These are phyloP conservation scores for Metschnikowia continentalis DNA, from an alignment of 805 yeast species.

Conservation along the genomic window DNA sequence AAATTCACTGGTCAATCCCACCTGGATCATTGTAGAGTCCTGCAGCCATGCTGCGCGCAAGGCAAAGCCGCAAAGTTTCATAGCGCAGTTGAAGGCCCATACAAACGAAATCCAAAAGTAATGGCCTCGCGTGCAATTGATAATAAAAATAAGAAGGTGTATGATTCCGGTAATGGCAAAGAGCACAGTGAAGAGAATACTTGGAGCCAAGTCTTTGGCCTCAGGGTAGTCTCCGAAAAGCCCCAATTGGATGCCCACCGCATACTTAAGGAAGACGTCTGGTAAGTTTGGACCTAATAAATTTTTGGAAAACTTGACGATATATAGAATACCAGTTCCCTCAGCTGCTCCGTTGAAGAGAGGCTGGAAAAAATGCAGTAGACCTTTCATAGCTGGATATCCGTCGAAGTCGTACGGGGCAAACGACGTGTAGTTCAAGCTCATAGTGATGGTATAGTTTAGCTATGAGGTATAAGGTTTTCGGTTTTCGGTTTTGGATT, in stretches of 20 bases:
- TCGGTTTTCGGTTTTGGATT: too few relatives aligned
- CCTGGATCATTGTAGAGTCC: conserved; percentile 12
- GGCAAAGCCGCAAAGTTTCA: conserved; percentile 16
- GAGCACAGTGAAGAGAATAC: conserved; percentile 15
- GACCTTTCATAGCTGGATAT: conserved; percentile 17
- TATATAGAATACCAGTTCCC: conserved; percentile 15
- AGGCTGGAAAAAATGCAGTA: conserved; percentile 11
- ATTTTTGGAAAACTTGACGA: conserved; percentile 8
- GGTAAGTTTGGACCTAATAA: conserved; percentile 13
- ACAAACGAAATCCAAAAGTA: conserved; percentile 19
- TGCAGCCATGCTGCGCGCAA: conserved; percentile 17
- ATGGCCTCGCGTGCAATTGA: conserved; percentile 20
- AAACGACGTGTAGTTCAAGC: conserved; percentile 7
- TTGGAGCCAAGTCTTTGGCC: conserved; percentile 16
- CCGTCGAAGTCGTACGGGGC: conserved; percentile 16
- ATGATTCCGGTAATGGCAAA: conserved; percentile 15
- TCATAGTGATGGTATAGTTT: not conserved
- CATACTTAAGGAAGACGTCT: conserved; percentile 10
- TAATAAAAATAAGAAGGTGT: conserved; percentile 15
- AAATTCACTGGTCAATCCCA: conserved; percentile 18
- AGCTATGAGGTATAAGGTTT: too few relatives aligned
- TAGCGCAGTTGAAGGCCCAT: conserved; percentile 15
- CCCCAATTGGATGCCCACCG: conserved; percentile 14
- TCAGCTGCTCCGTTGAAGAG: conserved; percentile 13
- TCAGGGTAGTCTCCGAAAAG: conserved; percentile 21